These are phyloP conservation scores for Parmales sp. DNA, from an alignment of 108 stramenopile species.

Conservation along the genomic window DNA sequence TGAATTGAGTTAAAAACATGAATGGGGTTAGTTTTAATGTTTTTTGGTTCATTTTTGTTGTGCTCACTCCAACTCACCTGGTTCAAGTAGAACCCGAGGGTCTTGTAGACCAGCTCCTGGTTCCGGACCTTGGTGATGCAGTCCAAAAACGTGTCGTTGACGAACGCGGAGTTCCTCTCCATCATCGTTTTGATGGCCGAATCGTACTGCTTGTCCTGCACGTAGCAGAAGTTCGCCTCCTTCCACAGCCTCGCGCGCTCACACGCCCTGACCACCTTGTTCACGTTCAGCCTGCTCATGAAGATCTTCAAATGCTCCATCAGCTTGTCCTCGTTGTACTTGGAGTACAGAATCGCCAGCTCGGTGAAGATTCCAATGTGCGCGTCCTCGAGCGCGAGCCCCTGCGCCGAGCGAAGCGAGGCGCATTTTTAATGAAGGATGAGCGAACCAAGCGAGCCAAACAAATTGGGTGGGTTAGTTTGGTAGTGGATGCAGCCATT, in stretches of 20 bases:
- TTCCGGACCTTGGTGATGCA: slow-evolving; percentile 92
- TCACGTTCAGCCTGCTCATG: slow-evolving; percentile 90
- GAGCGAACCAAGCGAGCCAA: too few relatives aligned
- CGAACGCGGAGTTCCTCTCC: slow-evolving; percentile 82
- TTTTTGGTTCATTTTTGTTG: too few relatives aligned
- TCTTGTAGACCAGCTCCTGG: slow-evolving; percentile 95
- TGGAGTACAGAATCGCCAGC: slow-evolving; percentile 97
- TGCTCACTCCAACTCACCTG: too few relatives aligned
- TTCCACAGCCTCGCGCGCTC: slow-evolving; percentile 91
- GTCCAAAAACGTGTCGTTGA: slow-evolving; percentile 93
- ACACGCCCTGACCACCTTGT: slow-evolving; percentile 95
- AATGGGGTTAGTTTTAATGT: too few relatives aligned
- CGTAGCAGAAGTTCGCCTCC: slow-evolving; percentile 94
- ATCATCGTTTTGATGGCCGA: slow-evolving; percentile 97
- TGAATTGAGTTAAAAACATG: too few relatives aligned
- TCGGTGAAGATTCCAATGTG: slow-evolving; percentile 99
- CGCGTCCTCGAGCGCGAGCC: slow-evolving; percentile 92
- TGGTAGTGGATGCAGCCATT: too few relatives aligned
- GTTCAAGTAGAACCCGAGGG: slow-evolving; percentile 86
- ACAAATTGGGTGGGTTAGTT: too few relatives aligned
- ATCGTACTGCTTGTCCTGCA: slow-evolving; percentile 94
- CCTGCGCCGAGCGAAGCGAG: too few relatives aligned
- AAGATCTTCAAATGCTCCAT: slow-evolving; percentile 99
- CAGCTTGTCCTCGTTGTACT: slow-evolving; percentile 93
- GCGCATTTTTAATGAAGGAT: too few relatives aligned